phyloP scores from a whole-genome alignment of 352 stramenopile genomes.

The Bremia lactucae region DNA sequence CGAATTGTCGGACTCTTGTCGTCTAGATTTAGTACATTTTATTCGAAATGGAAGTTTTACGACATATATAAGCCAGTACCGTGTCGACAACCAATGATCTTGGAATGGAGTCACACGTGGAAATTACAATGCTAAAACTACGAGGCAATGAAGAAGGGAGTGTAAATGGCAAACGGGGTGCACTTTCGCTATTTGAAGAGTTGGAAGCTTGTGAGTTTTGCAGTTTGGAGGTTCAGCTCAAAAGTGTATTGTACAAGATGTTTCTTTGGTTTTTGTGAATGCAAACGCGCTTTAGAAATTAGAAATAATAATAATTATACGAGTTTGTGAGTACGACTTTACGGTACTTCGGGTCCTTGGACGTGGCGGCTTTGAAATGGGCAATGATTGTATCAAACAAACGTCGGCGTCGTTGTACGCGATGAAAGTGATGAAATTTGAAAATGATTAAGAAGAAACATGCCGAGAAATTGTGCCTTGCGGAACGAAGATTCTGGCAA shows the following conservation, averaged over 20 bases:
- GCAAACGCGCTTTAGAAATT: too few relatives aligned
- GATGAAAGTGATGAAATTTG: conserved; percentile 85
- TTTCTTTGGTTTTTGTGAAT: conserved; percentile 88
- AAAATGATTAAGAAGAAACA: conserved; percentile 91
- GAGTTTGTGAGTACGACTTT: conserved; percentile 92
- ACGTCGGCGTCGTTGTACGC: conserved; percentile 76
- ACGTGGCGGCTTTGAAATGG: conserved; percentile 92
- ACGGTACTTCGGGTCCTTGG: conserved; percentile 92
- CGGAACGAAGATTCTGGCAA: conserved; percentile 64
- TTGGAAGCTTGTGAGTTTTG: conserved; percentile 63
- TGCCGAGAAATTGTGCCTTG: conserved; percentile 61
- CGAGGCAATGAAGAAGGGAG: conserved; percentile 9
- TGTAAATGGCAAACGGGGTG: conserved; percentile 12
- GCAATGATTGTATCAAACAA: conserved; percentile 94
- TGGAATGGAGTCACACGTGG: conserved; percentile 11
- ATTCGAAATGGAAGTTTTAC: conserved; percentile 20
- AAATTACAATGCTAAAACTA: conserved; percentile 3
- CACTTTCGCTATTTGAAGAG: conserved; percentile 54
- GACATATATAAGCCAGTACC: conserved; percentile 7
- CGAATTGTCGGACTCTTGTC: conserved; percentile 14
- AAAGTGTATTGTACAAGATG: conserved; percentile 63
- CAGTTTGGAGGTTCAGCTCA: conserved; percentile 52
- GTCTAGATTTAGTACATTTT: conserved; percentile 16
- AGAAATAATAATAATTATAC: too few relatives aligned
- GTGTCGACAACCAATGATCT: conserved; percentile 20